Conservation (phyloP, 257 asterid genomes). For the Rubia yunnanensis region DNA sequence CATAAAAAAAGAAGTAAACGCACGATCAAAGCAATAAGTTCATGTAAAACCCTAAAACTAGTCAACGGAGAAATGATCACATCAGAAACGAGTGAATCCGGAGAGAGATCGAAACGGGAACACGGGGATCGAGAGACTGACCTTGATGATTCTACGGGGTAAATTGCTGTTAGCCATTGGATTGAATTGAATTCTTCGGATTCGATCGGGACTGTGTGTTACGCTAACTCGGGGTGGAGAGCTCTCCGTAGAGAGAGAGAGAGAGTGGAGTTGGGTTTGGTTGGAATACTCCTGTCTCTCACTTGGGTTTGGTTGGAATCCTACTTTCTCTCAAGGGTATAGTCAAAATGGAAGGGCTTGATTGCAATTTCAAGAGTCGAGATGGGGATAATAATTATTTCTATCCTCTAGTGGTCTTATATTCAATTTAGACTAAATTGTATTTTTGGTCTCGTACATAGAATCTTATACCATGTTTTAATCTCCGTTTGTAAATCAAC, state of each 20-base stretch:
- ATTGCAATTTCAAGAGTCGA: not conserved
- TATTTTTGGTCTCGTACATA: too few species aligned
- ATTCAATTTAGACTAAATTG: too few species aligned
- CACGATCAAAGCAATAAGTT: not conserved
- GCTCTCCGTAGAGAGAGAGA: slow-evolving; percentile 9
- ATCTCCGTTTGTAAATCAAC: too few species aligned
- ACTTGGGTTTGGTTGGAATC: too few species aligned
- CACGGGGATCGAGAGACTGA: slow-evolving; percentile 38
- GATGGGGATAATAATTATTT: not conserved
- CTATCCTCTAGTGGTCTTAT: too few species aligned
- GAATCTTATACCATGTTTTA: too few species aligned
- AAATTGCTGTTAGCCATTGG: slow-evolving; percentile 53
- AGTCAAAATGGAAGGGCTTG: not conserved
- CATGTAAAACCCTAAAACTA: slow-evolving; percentile 12
- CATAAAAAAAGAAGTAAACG: slow-evolving; percentile 2
- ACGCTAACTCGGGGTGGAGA: slow-evolving; percentile 20
- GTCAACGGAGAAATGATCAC: slow-evolving; percentile 10
- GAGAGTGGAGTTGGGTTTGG: not conserved
- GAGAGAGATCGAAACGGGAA: slow-evolving; percentile 43
- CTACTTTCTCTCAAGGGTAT: not conserved
- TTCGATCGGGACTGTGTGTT: not conserved
- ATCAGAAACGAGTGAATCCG: slow-evolving; percentile 19
- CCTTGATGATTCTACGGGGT: slow-evolving; percentile 74
- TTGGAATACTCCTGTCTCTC: not conserved
- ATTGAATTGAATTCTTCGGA: slow-evolving; percentile 21